phyloP scores from a whole-genome alignment of 306 rosid genomes.

The Quillaja saponaria region DNA sequence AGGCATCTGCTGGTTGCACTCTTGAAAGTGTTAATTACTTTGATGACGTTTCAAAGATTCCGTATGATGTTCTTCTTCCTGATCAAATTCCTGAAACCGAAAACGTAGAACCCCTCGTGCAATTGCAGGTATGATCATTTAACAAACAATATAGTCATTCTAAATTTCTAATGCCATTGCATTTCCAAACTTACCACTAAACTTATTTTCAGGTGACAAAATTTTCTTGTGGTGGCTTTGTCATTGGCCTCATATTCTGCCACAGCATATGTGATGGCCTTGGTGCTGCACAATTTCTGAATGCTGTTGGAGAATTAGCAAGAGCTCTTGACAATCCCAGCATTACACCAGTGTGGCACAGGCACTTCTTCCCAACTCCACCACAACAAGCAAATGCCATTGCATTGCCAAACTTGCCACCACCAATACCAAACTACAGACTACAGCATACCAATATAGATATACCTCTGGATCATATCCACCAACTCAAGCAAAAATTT shows the following conservation, averaged over 20 bases:
- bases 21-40: constrained; percentile 52
- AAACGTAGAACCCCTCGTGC: constrained; percentile 49
- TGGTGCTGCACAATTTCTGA: constrained; percentile 85
- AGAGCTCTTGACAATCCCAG: constrained; percentile 47
- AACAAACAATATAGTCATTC: too few relatives aligned
- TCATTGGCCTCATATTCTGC: constrained; percentile 68
- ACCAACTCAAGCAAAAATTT: constrained; percentile 45
- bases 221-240: constrained; percentile 72
- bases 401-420: constrained; percentile 11
- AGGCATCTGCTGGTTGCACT: constrained; percentile 50
- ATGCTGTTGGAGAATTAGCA: constrained; percentile 67
- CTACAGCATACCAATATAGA: constrained; percentile 56
- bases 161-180: too few relatives aligned
- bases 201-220: constrained; percentile 56
- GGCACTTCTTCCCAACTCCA: constrained; percentile 45
- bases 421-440: constrained; percentile 36
- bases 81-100: constrained; percentile 31
- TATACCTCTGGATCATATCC: constrained; percentile 44
- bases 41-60: constrained; percentile 33
- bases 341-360: constrained; percentile 58
- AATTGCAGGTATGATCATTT: constrained; percentile 79
- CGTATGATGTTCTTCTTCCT: constrained; percentile 57
- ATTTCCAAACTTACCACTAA: too few relatives aligned
- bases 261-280: constrained; percentile 81
- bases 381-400: background rate